A percentile compares a stretch with the other conserved stretches of the same genome.
phyloP scores from a whole-genome alignment of 2,329 filamentous ascomycete species.

The Endothia cerciana region DNA sequence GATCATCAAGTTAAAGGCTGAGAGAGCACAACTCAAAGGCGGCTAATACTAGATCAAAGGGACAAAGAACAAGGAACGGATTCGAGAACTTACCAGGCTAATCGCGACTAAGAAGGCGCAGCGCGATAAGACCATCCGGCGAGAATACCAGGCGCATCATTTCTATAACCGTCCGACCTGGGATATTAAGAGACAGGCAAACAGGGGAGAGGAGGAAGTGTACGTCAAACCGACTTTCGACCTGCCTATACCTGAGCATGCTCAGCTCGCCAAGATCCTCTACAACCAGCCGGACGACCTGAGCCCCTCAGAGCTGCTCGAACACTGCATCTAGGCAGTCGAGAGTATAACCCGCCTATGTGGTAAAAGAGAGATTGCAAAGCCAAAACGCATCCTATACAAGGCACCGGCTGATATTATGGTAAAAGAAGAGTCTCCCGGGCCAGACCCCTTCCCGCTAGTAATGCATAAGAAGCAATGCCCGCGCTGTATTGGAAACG shows the following conservation, averaged over 20 bases:
- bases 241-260: conserved; percentile 30
- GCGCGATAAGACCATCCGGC: conserved; percentile 29
- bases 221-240: conserved; percentile 28
- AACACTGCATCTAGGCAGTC: conserved; percentile 24
- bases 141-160: conserved; percentile 36
- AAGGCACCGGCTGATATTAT: conserved; percentile 1
- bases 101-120: conserved; percentile 33
- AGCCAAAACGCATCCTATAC: conserved; percentile 9
- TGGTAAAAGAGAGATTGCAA: conserved; percentile 27
- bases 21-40: conserved; percentile 34
- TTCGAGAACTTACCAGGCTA: conserved; percentile 32
- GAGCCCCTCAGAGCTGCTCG: conserved; percentile 20
- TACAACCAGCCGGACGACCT: conserved; percentile 28
- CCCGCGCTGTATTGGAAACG: too few species aligned
- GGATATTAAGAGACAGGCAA: conserved; percentile 36
- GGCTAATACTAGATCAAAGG: conserved; percentile 35
- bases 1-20: conserved; percentile 33
- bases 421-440: too few species aligned
- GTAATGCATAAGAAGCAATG: too few species aligned
- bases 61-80: conserved; percentile 32
- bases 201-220: conserved; percentile 31
- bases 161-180: too few species aligned
- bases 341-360: conserved; percentile 27
- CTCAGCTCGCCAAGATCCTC: conserved; percentile 28
- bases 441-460: too few species aligned